Evolutionary conservation across 257 asterid genomes (phyloP), one percentile per base, ranked within the genome.

Genomic region (Gentiana straminea): DNA sequence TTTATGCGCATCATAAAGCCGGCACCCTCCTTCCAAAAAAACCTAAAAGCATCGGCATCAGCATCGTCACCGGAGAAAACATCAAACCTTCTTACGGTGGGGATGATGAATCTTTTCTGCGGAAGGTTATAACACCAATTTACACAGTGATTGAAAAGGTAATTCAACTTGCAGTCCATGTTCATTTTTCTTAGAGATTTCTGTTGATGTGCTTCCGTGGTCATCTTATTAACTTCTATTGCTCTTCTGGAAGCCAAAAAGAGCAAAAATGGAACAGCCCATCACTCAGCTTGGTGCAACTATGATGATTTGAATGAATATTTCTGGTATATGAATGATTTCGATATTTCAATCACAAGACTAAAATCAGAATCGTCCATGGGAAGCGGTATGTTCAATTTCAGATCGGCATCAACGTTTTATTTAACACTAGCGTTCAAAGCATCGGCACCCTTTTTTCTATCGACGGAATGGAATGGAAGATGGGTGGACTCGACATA

Each of bases 61-160:
- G 98, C 86, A 78, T 91, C 57, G 98, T 88, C 68, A 91, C 98
- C 33, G 98, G 98, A 58, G 98, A 88, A 77, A 91, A 91, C 66
- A 87, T 91, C 73, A 91, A 85, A 74, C 97, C 98, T 64, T 91
- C 98, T 68, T 87, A 87, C 64, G 95, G 98, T 60, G 98, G 98
- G 68, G 94, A 84, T 63, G 94, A 83, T 46, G 98, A 84, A 73
- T 75, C 94, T 63, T 91, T 91, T 73, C 72, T 91, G 70, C 71
- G 90, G 60, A 87, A 83, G 71, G 97, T 91, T 63, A 72, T 91
- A 66, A 83, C 88, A 9, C 98, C 98, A 60, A 83, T 91, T 56
- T 87, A 91, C 72, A 81, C 80, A 59, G 97, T 91, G 73, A 85
- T 91, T 70, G 93, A 83, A 52, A 84, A 70, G 95, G 98, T 91